Base-by-base conservation (phyloP, 768 basidiomycete genomes). In the Agaricus blazei region DNA sequence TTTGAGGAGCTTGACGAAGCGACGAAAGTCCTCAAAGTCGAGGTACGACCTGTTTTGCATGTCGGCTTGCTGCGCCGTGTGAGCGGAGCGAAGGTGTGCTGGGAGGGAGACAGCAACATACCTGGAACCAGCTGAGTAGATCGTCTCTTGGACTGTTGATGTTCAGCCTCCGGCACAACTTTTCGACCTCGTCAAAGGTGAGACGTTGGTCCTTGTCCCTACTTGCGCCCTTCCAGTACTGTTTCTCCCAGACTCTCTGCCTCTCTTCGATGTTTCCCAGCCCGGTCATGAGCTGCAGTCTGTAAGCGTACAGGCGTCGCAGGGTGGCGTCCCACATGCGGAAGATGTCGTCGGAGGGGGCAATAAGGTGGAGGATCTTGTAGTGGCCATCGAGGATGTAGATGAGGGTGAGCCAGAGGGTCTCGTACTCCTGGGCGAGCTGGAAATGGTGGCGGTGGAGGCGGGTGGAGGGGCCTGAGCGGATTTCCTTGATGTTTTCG, bases 401-500 rank as follows among this genome's bases (percentile, higher is more conserved):
- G 56, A 94, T 80, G 72, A 96, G 83, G 0, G 90, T 90, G 58
- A 96, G 77, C 91, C 93, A 97, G 28, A 88, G 81, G 59, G 84
- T 78, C 63, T 90, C 83, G 60, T 79, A 83, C 52, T 86, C 81
- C 51, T 76, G 71, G 0, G 87, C 73, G 28, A 90, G 77, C 63
- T 84, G 83, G 63, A 87, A 88, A 61, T 86, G 87, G 55, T 86
- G 79, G 57, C 88, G 83, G 64, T 90, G 85, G 67, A 87, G 85
- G 9, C 84, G 77, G 2, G 89, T 86, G 49, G 90, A 87, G 1
- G 81, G 66, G 7, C 87, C 90, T 3, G 85, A 79, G 23, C 94
- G 88, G 19, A 97, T 81, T 65, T 97, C 94, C 58, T 92, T 90
- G 68, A 97, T 92, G 60, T 82, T 83, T 67, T 93, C 91, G 57